Percentiles rank a stretch among this genome's conserved stretches.
Evolutionary conservation across 257 asterid species (phyloP).

Genomic region (Pogostemon cablin): DNA sequence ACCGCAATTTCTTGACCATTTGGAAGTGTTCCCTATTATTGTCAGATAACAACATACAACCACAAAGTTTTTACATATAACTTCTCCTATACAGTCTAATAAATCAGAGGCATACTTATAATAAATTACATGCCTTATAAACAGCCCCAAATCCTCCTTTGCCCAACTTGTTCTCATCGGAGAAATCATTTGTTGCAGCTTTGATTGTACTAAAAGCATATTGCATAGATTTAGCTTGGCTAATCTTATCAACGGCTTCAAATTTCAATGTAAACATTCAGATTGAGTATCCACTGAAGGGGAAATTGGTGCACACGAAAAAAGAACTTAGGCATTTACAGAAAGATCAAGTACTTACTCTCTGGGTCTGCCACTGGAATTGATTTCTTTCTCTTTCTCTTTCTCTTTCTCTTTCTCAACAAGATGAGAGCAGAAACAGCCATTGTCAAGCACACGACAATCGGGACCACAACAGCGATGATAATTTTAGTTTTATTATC

Average conservation of each 20-base stretch:
- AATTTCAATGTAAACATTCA: background rate
- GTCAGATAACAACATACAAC: background rate
- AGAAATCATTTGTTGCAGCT: conserved; percentile 36
- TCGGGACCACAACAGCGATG: conserved; percentile 18
- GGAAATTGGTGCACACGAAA: background rate
- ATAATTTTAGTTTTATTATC: conserved; percentile 12
- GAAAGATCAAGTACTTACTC: conserved; percentile 2
- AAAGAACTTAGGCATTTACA: background rate
- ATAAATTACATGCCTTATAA: conserved; percentile 35
- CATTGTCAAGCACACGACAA: conserved; percentile 5
- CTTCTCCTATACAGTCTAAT: too few relatives aligned
- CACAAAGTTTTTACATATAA: too few relatives aligned
- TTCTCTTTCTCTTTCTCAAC: conserved; percentile 17
- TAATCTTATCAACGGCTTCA: conserved; percentile 9
- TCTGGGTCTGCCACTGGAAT: background rate
- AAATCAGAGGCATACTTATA: conserved; percentile 19
- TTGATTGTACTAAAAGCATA: conserved; percentile 26
- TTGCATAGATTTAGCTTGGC: conserved; percentile 19
- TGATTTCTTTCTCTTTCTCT: conserved; percentile 22
- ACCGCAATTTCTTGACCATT: conserved; percentile 39
- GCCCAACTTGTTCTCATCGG: conserved; percentile 31
- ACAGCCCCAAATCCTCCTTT: conserved; percentile 47
- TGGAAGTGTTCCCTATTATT: conserved; percentile 30
- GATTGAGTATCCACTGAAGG: background rate
- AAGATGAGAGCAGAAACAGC: background rate